These are phyloP conservation scores for Phalaenopsis hybrid DNA, from an alignment of 116 monocot genomes.

Conservation along the genomic window DNA sequence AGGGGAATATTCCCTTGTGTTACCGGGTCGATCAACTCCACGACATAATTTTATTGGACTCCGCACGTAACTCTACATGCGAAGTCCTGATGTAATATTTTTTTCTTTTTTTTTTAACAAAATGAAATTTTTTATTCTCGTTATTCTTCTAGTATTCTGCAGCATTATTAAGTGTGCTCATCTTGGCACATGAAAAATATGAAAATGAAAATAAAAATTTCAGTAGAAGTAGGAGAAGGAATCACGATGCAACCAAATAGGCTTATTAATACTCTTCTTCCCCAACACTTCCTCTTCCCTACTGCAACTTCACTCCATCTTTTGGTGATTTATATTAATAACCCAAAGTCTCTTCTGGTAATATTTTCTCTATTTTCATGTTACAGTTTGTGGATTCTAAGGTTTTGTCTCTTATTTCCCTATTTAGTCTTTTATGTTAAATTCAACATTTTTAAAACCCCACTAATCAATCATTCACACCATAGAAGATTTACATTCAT, in stretches of 20 bases:
- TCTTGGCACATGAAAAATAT: neutral
- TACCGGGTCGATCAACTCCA: too few species aligned
- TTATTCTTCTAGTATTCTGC: neutral
- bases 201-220: neutral
- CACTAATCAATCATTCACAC: too few species aligned
- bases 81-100: too few species aligned
- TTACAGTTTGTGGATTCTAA: neutral
- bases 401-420: too few species aligned
- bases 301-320: neutral
- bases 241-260: neutral
- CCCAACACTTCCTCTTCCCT: neutral
- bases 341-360: neutral
- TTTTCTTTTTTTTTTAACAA: neutral
- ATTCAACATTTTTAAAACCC: too few species aligned
- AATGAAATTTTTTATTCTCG: neutral
- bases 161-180: neutral
- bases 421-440: too few species aligned
- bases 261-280: conserved; percentile 4
- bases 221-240: neutral
- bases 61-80: too few species aligned
- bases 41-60: too few species aligned
- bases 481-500: too few species aligned
- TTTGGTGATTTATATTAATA: neutral
- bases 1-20: too few species aligned
- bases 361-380: neutral